Evolutionary conservation across 2,329 filamentous ascomycete genomes (phyloP).

Genomic region (Thermoascus crustaceus): DNA sequence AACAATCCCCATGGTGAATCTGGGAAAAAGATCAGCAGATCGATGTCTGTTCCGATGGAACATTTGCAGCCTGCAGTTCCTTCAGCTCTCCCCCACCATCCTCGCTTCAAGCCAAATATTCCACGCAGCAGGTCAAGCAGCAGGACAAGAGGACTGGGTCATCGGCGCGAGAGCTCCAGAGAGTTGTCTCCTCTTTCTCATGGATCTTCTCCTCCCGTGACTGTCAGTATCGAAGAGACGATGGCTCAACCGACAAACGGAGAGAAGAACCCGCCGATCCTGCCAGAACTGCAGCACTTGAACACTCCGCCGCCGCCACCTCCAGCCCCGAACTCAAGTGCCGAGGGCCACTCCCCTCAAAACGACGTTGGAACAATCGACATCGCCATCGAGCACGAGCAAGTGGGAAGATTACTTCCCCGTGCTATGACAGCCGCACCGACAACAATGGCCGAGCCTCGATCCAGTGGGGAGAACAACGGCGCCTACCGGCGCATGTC

Average conservation of each 20-base stretch:
- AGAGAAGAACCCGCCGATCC: slow-evolving; percentile 37
- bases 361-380: slow-evolving; percentile 34
- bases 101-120: slow-evolving; percentile 31
- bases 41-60: slow-evolving; percentile 32
- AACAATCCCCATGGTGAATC: slow-evolving; percentile 31
- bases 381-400: slow-evolving; percentile 33
- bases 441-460: slow-evolving; percentile 17
- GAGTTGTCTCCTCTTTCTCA: slow-evolving; percentile 19
- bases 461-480: slow-evolving; percentile 24
- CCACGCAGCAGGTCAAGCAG: slow-evolving; percentile 36
- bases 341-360: slow-evolving; percentile 21
- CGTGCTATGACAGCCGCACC: slow-evolving; percentile 31
- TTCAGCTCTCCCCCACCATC: slow-evolving; percentile 31
- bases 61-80: slow-evolving; percentile 20
- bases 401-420: slow-evolving; percentile 26
- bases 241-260: slow-evolving; percentile 24
- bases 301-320: slow-evolving; percentile 46
- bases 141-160: slow-evolving; percentile 23
- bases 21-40: slow-evolving; percentile 27
- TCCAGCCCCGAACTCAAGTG: slow-evolving; percentile 30
- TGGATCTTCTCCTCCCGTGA: slow-evolving; percentile 30
- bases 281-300: slow-evolving; percentile 56
- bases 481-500: slow-evolving; percentile 40
- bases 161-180: slow-evolving; percentile 23
- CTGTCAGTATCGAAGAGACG: slow-evolving; percentile 48